Evolutionary conservation across 805 yeast species (phyloP), one percentile per base, ranked within the genome.

Genomic region (Scheffersomyces ergatensis): DNA sequence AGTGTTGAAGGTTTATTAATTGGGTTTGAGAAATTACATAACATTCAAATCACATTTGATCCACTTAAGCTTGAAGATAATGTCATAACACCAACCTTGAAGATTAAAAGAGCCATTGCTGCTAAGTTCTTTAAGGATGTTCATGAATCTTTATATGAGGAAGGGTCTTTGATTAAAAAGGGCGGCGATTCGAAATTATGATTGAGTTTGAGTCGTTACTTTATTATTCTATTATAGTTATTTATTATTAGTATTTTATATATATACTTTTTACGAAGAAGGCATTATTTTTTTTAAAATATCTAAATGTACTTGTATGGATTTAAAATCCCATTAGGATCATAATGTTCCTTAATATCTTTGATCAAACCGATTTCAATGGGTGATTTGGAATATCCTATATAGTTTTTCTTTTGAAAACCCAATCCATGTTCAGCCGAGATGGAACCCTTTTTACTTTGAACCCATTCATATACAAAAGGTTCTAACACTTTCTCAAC

Each of bases 371-470:
- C 58, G 44, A 93, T 78, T 60, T 89, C 90, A 38, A 70, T 67
- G 11, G 75, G 81, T 48, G 79, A 78, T 72, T 90, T 93, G 38
- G 95, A 77, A 69, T 92, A 93, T 8, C 83, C 83, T 50, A 92
- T 76, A 61, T 86, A 93, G 57, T 87, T 85, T 53, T 85, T 89
- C 83, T 93, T 93, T 57, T 92, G 97, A 78, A 93, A 88, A 0
- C 99, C 99, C 43, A 93, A 74, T 13, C 99, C 99, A 62, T 93
- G 99, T 64, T 93, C 99, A 20, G 99, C 99, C 44, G 95, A 85
- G 39, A 93, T 84, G 1, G 98, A 90, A 17, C 99, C 99, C 25
- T 82, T 69, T 47, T 78, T 72, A 20, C 63, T 54, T 64, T 77
- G 56, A 40, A 93, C 85, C 85, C 90, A 90, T 68, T 93, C 96